Evolutionary conservation across 805 yeast species (phyloP).

Genomic region (Scheffersomyces amazonensis): DNA sequence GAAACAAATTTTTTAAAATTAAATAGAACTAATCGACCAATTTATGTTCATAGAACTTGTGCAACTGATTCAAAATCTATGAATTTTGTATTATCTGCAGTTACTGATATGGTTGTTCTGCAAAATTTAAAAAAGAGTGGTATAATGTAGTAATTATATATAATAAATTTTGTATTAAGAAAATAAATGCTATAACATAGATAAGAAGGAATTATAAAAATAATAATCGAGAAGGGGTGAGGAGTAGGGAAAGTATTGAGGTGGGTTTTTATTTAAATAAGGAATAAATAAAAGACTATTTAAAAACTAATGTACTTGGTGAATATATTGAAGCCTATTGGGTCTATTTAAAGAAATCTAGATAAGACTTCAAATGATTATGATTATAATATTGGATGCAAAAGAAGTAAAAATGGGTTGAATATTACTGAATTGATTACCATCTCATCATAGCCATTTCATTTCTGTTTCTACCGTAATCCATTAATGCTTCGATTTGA

Average conservation of each 20-base stretch:
- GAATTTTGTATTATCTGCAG: conserved; percentile 88
- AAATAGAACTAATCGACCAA: conserved; percentile 67
- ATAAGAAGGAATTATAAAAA: no score
- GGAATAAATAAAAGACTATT: no score
- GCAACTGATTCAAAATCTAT: conserved; percentile 91
- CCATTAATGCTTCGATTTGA: conserved; percentile 80
- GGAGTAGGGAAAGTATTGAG: background rate
- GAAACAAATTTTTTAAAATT: conserved; percentile 63
- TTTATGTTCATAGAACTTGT: conserved; percentile 90
- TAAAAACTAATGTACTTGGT: no score
- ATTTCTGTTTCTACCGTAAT: conserved; percentile 82
- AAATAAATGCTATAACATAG: background rate
- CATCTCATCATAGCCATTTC: conserved; percentile 87
- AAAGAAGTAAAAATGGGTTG: background rate
- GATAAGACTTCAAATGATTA: no score
- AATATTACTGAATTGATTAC: conserved; percentile 18
- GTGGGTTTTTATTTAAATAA: no score
- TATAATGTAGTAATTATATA: conserved; percentile 54
- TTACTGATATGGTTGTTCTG: conserved; percentile 86
- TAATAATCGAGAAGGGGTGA: background rate
- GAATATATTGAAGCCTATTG: no score
- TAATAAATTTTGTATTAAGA: background rate
- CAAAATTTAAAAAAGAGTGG: conserved; percentile 80
- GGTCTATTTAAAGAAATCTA: no score
- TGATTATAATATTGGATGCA: conserved; percentile 1